Evolutionary conservation across 2,329 filamentous ascomycete species (phyloP), one percentile per base, ranked within the genome.

Genomic region (Phyllosticta citriasiana): DNA sequence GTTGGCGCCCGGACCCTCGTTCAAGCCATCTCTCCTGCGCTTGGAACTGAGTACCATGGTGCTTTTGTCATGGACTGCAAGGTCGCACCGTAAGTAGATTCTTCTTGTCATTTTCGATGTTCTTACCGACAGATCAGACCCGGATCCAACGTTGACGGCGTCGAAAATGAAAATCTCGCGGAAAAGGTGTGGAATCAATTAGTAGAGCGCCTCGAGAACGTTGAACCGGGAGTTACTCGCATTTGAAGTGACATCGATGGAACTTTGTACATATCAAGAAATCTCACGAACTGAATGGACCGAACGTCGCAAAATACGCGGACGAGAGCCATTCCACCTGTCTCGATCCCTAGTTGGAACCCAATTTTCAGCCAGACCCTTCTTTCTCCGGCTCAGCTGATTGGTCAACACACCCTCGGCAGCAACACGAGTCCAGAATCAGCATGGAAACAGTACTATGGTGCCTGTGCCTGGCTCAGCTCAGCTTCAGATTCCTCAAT

Each of bases 1-100:
- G 65, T 65, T 10, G 69, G 69, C 4, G 63, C 63, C 16, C 64
- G 67, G 6, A 64, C 63, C 7, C 55, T 70, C 24, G 65, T 70
- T 1, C 53, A 69, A 59, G 65, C 64, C 9, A 65, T 63, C 0
- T 62, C 56, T 16, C 63, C 67, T 1, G 64, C 63, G 3, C 51
- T 66, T 16, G 61, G 56, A 2, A 47, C 59, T 1, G 66, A 67
- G 30, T 63, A 63, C 9, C 68, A 70, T 60, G 69, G 69, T 9
- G 55, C 50, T 16, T 67, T 66, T 27, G 53, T 69, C 27, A 62
- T 63, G 64, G 65, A 70, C 55, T 65, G 67, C 50, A 62, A 64
- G 57, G 59, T 67, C 40, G 51, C 58, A 35, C 24, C 10, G 67
- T 68, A 53, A 64, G 66, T 63, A 26, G 1, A 40, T 22, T 19